Base-by-base conservation (phyloP, 2,329 filamentous ascomycete genomes). In the Talaromyces sp. region DNA sequence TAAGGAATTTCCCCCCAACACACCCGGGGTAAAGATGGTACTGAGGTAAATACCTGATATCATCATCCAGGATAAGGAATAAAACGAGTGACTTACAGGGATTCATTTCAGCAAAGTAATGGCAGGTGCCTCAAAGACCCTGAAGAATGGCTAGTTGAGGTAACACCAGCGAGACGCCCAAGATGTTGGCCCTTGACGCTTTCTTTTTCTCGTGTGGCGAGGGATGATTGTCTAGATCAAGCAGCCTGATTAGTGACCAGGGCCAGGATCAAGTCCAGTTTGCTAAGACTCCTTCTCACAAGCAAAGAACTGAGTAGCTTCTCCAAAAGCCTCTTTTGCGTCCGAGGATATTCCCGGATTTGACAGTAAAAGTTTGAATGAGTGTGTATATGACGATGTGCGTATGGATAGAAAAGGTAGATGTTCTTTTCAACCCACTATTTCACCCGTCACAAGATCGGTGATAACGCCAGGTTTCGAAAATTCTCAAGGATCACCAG, bases 41-140 rank as follows among this genome's bases (percentile, higher is more conserved):
- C 32, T 13, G 30, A 51, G 27, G 22, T 24, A 52, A 44, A 45
- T 36, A 39, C 46, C 57, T 51, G 44, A 51, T 22, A 33, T 19
- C 17, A 42, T 39, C 16, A 54, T 11, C 42, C 37, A 19, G 13
- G 27, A 36, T 55, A 43, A 46, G 30, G 22, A 9, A 27, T 49
- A 36, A 43, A 44, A 42, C 39, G 9, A 27, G 33, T 41, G 44
- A 56, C 62, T 43, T 62, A 64, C 62, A 59, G 41, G 58, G 54
- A 56, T 64, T 63, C 62, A 64, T 64, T 47, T 62, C 52, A 61
- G 49, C 33, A 52, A 52, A 49, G 42, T 56, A 59, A 58, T 66
- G 22, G 53, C 44, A 56, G 61, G 52, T 62, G 54, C 47, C 56
- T 64, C 55, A 56, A 62, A 51, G 61, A 58, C 55, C 58, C 54